These are phyloP conservation scores for Ophiocordyceps robertsii DNA, from an alignment of 2,329 filamentous ascomycete species.

Conservation along the genomic window DNA sequence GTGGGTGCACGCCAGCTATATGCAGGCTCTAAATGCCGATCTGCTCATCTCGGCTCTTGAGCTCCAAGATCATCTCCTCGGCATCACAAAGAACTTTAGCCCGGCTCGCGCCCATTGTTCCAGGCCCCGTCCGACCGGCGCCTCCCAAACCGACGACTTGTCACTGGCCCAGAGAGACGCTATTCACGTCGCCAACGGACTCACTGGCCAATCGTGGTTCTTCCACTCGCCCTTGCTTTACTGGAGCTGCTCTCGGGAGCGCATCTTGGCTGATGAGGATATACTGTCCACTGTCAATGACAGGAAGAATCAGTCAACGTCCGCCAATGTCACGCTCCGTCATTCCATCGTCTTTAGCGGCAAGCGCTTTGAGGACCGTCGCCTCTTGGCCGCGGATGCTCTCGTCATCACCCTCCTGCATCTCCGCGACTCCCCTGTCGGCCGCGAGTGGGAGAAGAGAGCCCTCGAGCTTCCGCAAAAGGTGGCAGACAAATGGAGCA, in stretches of 20 bases:
- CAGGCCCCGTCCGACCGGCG: slow-evolving; percentile 13
- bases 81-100: slow-evolving; percentile 41
- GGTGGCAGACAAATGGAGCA: slow-evolving; percentile 42
- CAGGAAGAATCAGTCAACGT: slow-evolving; percentile 45
- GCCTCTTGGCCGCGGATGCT: slow-evolving; percentile 59
- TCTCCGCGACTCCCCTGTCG: slow-evolving; percentile 49
- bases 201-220: slow-evolving; percentile 55
- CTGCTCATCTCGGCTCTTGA: slow-evolving; percentile 54
- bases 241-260: slow-evolving; percentile 54
- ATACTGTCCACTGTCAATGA: slow-evolving; percentile 58
- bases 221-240: slow-evolving; percentile 76
- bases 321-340: slow-evolving; percentile 59
- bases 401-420: slow-evolving; percentile 68
- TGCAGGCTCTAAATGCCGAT: slow-evolving; percentile 55
- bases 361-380: slow-evolving; percentile 58
- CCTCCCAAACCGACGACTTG: slow-evolving; percentile 21
- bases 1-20: slow-evolving; percentile 72
- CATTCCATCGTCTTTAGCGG: slow-evolving; percentile 73
- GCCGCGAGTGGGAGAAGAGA: slow-evolving; percentile 50
- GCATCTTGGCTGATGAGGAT: slow-evolving; percentile 45
- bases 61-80: slow-evolving; percentile 57
- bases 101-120: slow-evolving; percentile 24
- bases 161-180: slow-evolving; percentile 34
- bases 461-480: slow-evolving; percentile 37
- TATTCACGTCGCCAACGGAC: slow-evolving; percentile 45